Base-by-base conservation (phyloP, 2,329 filamentous ascomycete species). In the Botrytis squamosa region DNA sequence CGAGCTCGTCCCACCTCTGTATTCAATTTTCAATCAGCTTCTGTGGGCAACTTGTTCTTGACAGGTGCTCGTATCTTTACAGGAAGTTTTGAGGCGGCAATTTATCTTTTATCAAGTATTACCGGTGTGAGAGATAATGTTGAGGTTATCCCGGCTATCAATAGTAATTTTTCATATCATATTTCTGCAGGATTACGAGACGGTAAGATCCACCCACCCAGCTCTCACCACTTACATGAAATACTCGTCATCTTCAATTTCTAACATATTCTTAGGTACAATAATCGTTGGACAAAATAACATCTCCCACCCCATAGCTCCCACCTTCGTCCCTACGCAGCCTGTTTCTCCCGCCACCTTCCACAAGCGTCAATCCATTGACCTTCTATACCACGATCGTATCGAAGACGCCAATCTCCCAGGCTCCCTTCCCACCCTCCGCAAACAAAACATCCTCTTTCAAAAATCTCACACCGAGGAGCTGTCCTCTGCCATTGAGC, bases 101-200 rank as follows among this genome's bases (percentile, higher is more conserved):
- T 98, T 75, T 97, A 97, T 81, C 88, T 98, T 3, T 87, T 98
- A 7, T 92, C 92, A 69, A 92, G 91, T 78, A 93, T 98, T 76
- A 97, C 95, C 80, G 90, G 89, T n/a, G 92, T 98, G 0, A 92
- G 94, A 0, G 87, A 89, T 18, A 87, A 90, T 70, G 90, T 96
- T 9, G 88, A 90, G 0, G 94, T 98, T 0, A 89, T 98, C 25
- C 96, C 95, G 0, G 94, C 93, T 6, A 93, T 98, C 78, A 97
- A 97, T 85, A 94, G 92, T 76, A 98, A 97, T 82, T 98, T 98
- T 84, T 93, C 93, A 0, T 93, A 97, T 79, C 95, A 98, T 82
- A 98, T 98, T 77, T 94, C 92, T 9, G 95, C 94, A 2, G 92
- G 92, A 0, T 86, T 98, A 0, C 85, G 86, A 29, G 89, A 97